Conservation (phyloP, 2,329 filamentous ascomycete species). For the Diaporthe aspalathi region DNA sequence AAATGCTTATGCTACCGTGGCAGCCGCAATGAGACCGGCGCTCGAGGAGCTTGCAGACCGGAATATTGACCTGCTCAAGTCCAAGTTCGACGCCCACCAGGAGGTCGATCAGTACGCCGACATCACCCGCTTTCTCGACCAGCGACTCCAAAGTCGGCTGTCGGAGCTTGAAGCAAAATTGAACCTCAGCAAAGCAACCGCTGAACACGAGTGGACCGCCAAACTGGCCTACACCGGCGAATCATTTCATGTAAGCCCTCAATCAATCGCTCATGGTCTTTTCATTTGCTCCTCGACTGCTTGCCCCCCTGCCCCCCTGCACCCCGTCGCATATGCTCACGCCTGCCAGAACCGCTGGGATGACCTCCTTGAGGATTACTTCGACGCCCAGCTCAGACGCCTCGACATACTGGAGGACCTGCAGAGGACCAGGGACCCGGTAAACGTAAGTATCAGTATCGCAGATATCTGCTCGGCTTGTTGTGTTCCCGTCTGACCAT, state of each 20-base stretch:
- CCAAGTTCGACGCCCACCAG: constrained; percentile 64
- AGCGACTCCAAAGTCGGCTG: constrained; percentile 51
- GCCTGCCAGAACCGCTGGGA: constrained; percentile 35
- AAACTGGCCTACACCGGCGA: constrained; percentile 34
- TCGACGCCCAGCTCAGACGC: constrained; percentile 59
- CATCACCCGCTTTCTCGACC: constrained; percentile 64
- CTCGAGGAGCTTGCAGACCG: constrained; percentile 74
- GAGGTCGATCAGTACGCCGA: constrained; percentile 63
- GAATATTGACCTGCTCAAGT: constrained; percentile 66
- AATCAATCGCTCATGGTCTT: constrained; percentile 19
- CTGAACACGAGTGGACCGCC: constrained; percentile 37
- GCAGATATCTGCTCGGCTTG: constrained; percentile 43
- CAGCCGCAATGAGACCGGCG: constrained; percentile 71
- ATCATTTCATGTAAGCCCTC: constrained; percentile 42
- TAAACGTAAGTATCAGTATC: constrained; percentile 58
- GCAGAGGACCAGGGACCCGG: constrained; percentile 56
- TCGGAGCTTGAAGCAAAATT: constrained; percentile 42
- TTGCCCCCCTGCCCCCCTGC: neutral
- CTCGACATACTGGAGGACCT: constrained; percentile 59
- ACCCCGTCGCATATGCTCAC: constrained; percentile 12
- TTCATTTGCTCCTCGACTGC: constrained; percentile 10
- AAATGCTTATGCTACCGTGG: constrained; percentile 71
- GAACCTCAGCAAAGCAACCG: constrained; percentile 39
- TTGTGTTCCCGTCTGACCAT: constrained; percentile 40
- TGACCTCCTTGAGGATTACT: constrained; percentile 51